Base-by-base conservation (phyloP, 2,329 filamentous ascomycete genomes). In the Aplosporella prunicola region DNA sequence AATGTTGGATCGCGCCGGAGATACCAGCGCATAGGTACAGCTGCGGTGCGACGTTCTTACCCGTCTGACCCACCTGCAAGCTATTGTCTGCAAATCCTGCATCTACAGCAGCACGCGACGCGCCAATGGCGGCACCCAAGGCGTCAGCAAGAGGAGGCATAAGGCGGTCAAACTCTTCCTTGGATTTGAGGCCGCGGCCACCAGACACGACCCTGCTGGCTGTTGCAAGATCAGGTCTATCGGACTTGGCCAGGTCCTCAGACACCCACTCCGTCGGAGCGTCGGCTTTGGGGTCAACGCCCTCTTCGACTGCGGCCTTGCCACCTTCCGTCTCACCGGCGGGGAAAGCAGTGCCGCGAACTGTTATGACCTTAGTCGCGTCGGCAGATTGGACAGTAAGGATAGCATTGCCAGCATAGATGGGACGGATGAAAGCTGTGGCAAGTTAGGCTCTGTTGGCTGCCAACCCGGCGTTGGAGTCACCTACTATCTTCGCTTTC, bases 21-120 rank as follows among this genome's bases (percentile, higher is more conserved):
- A 98, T 96, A 55, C 91, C 91, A 9, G 89, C 88, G 37, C 87
- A 93, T 49, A 98, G 73, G 60, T 98, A 98, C 43, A 98, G 69
- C 62, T 98, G 81, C 42, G 91, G 91, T 31, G 91, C 91, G 38
- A 98, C 89, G 45, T 96, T 93, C 75, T 98, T 98, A 54, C 91
- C 91, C 10, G 91, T 98, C 71, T 98, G 91, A 30, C 91, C 91
- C 47, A 98, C 89, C 66, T 98, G 91, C 50, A 98, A 68, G 61
- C 86, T 94, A 73, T 98, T 98, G 68, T 98, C 91, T 20, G 91
- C 91, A 56, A 95, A 98, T 5, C 91, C 91, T 51, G 84, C 93
- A 65, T 98, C 91, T 26, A 98, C 91, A 8, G 91, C 91, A 13
- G 91, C 91, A 52, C 91, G 79, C 35, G 86, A 94, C 18, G 91